Evolutionary conservation across 345 rosid genomes (phyloP), one percentile per base, ranked within the genome.

Genomic region (Populus nigra): DNA sequence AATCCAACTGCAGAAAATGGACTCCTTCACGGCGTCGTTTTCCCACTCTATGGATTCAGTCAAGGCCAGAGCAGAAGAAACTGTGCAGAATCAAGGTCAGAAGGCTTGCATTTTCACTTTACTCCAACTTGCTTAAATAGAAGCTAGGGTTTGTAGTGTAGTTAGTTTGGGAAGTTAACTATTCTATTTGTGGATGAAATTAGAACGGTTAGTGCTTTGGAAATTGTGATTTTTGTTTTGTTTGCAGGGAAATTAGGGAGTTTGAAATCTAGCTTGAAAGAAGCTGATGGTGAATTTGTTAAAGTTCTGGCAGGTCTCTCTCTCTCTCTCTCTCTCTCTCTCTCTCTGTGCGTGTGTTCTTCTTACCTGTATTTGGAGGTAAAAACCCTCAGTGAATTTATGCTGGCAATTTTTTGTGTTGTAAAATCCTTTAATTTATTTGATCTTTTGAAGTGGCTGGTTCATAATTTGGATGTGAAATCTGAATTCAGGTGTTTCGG

Each of bases 261-360:
- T 80, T 1, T 89, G 84, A 92, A 92, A 86, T 74, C 86, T 67
- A 63, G 85, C 45, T 85, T 92, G 83, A 86, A 90, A 86, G 94
- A 90, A 77, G 95, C 91, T n/a, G 98, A 96, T 78, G 90, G 84
- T 78, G 92, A 89, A 39, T 87, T 91, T 68, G 99, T 93, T 71
- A 88, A 86, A 85, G 91, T 88, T 39, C 79, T 96, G 69, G 87
- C 93, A 86, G 97, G 98, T 92, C 73, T 73, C 76, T 75, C 23
- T 59, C 66, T 23, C 35, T 36, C 29, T 92, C 73, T 73, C 76
- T 75, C 23, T 59, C 66, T 23, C 35, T 36, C 29, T 39, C 35
- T 63, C 17, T 47, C 23, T 45, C n/a, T 9, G 41, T 39, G 10
- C 8, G 11, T 41, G 13, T 41, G 45, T 29, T 31, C 35, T 2